These are phyloP conservation scores for Phytophthora cryptogea DNA, from an alignment of 352 stramenopile genomes.

Conservation along the genomic window DNA sequence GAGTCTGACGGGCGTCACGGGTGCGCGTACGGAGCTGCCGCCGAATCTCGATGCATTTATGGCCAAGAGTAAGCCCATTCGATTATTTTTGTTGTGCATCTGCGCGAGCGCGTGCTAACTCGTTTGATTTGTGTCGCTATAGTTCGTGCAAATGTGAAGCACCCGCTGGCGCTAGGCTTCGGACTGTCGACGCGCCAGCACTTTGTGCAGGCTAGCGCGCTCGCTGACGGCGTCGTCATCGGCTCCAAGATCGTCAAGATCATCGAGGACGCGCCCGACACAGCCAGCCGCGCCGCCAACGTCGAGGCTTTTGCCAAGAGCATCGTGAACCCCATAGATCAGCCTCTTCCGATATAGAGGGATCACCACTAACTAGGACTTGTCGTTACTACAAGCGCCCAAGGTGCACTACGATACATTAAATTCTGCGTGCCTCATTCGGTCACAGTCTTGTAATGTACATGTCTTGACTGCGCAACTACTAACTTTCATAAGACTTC, in stretches of 20 bases:
- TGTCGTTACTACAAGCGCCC: conserved; percentile 3
- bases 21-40: conserved; percentile 89
- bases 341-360: not conserved
- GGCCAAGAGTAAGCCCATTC: conserved; percentile 57
- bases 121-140: conserved; percentile 5
- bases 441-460: too few relatives aligned
- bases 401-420: conserved; percentile 19
- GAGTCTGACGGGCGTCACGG: conserved; percentile 93
- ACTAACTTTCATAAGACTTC: not conserved
- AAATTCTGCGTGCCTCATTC: not conserved
- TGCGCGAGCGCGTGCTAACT: conserved; percentile 5
- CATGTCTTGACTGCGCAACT: too few relatives aligned
- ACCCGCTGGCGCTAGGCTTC: conserved; percentile 96
- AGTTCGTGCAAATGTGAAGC: conserved; percentile 84
- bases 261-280: conserved; percentile 72
- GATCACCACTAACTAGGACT: not conserved
- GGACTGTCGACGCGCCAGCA: conserved; percentile 95
- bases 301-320: conserved; percentile 81
- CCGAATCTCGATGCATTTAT: conserved; percentile 95
- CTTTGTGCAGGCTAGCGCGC: conserved; percentile 88
- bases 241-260: conserved; percentile 89
- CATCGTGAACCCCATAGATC: conserved; percentile 61
- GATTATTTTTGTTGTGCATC: not conserved
- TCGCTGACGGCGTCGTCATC: conserved; percentile 93
- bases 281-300: conserved; percentile 61